Conservation (phyloP, 306 rosid species). For the Luffa aegyptiaca region DNA sequence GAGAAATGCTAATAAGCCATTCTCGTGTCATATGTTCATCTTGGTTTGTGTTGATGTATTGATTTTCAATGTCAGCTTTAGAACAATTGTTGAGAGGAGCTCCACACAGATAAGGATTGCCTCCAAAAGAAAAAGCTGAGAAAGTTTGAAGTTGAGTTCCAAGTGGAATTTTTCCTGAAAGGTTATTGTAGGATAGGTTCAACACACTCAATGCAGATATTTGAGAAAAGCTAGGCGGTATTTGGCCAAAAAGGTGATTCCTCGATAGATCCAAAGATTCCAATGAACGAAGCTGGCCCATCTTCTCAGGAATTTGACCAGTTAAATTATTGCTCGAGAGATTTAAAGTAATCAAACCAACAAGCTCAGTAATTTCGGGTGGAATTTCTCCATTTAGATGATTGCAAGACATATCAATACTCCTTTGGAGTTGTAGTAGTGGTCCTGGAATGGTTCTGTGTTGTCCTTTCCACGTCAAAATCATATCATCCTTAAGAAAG, state of each 20-base stretch:
- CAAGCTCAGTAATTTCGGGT: not conserved
- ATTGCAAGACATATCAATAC: not conserved
- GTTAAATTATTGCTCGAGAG: not conserved
- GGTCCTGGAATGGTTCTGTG: not conserved
- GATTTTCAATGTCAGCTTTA: not conserved
- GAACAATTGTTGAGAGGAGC: not conserved
- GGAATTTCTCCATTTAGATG: not conserved
- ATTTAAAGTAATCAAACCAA: not conserved
- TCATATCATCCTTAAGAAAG: not conserved
- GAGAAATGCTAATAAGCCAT: not conserved
- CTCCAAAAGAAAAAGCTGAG: not conserved
- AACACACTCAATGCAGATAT: not conserved
- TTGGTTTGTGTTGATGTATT: not conserved
- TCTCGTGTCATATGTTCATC: not conserved
- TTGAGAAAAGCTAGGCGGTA: not conserved
- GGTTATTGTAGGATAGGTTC: not conserved
- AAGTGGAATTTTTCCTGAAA: not conserved
- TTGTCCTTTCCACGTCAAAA: not conserved
- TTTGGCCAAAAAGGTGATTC: not conserved
- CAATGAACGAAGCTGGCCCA: not conserved
- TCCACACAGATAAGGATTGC: not conserved
- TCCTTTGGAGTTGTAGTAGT: not conserved
- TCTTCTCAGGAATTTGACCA: not conserved
- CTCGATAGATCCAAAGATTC: not conserved
- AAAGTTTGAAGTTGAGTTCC: not conserved